Conservation (phyloP, 2,329 filamentous ascomycete species). For the Dothideomycetes sp. region DNA sequence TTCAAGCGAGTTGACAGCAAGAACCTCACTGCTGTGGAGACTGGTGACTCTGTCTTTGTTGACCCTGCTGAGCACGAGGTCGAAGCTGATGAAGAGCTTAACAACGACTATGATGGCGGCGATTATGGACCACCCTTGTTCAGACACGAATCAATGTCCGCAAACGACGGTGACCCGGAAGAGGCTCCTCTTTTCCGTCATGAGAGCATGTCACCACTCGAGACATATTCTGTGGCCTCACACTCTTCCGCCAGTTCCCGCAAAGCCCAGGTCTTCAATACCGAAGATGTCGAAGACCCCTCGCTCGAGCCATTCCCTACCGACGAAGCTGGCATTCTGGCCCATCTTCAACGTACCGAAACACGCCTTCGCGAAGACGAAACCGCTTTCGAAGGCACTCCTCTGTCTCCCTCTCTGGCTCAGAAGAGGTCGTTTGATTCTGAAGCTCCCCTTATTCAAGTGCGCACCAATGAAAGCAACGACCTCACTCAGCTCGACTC, state of each 20-base stretch:
- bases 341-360: constrained; percentile 23
- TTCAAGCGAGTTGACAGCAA: constrained; percentile 6
- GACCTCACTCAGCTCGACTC: constrained; percentile 11
- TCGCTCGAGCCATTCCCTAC: constrained; percentile 27
- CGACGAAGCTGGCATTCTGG: constrained; percentile 26
- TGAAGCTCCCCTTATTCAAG: background rate
- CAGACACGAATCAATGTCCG: constrained; percentile 28
- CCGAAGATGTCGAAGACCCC: constrained; percentile 24
- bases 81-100: constrained; percentile 3
- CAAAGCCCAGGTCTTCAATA: constrained; percentile 5
- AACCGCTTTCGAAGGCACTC: constrained; percentile 11
- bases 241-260: constrained; percentile 1
- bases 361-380: constrained; percentile 20
- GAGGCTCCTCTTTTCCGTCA: constrained; percentile 25
- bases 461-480: background rate
- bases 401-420: constrained; percentile 14
- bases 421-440: background rate
- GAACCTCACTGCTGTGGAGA: constrained; percentile 1
- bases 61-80: background rate
- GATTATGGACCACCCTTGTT: constrained; percentile 24
- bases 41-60: background rate
- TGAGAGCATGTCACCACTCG: constrained; percentile 19
- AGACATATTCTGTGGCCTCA: background rate
- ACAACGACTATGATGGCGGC: constrained; percentile 6
- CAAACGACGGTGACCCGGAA: background rate